Evolutionary conservation across 495 filamentous ascomycete genomes (phyloP).

Genomic region (Penicillium canescens): DNA sequence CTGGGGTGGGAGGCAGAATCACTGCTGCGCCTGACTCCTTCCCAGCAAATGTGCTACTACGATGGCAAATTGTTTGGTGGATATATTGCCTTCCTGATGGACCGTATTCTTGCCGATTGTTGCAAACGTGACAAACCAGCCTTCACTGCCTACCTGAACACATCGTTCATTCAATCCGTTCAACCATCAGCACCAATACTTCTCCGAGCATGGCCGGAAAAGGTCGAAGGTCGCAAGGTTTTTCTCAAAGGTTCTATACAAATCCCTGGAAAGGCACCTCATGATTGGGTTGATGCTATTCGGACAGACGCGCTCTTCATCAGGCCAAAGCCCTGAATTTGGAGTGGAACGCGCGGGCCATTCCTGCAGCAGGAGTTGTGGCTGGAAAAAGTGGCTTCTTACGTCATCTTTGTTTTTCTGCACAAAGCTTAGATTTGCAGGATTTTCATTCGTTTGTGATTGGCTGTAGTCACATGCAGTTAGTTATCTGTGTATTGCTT

Average conservation of each 20-base stretch:
- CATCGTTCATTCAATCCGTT: conserved; percentile 5
- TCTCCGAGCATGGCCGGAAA: conserved; percentile 12
- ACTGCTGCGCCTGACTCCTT: conserved; percentile 4
- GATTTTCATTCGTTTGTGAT: too few relatives aligned
- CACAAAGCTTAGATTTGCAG: too few relatives aligned
- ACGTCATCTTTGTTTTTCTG: background rate
- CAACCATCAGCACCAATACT: conserved; percentile 5
- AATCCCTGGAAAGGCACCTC: conserved; percentile 1
- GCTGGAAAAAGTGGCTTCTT: too few relatives aligned
- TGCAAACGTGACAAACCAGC: conserved; percentile 8
- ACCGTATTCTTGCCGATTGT: conserved; percentile 11
- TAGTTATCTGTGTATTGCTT: too few relatives aligned
- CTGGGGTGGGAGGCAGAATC: conserved; percentile 10
- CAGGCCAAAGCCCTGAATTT: conserved; percentile 6
- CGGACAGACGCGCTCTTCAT: conserved; percentile 8
- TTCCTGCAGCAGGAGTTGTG: too few relatives aligned
- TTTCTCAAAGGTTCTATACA: conserved; percentile 9
- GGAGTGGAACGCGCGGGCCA: background rate
- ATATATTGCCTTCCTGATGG: conserved; percentile 11
- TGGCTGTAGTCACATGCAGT: too few relatives aligned
- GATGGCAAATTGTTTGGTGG: conserved; percentile 11
- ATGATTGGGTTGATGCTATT: conserved; percentile 9
- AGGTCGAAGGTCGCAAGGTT: conserved; percentile 11
- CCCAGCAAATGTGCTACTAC: conserved; percentile 15
- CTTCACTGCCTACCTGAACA: conserved; percentile 10